Base-by-base conservation (phyloP, 2,329 filamentous ascomycete species). In the Fusarium robinianum region DNA sequence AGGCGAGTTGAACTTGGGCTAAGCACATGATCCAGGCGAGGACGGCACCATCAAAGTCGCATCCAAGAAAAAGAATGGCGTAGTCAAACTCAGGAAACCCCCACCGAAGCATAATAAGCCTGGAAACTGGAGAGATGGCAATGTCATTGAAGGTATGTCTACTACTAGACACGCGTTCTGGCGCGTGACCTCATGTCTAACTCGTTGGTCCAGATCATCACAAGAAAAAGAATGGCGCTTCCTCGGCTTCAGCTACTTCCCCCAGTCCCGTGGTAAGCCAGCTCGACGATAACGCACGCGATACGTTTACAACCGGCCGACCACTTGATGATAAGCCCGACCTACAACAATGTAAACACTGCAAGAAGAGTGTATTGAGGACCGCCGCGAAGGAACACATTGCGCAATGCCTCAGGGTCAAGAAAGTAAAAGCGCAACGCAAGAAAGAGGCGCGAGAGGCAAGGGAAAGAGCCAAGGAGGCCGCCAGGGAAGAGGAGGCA, bases 261-360 rank as follows among this genome's bases (percentile, higher is more conserved):
- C 79, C 79, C 1, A 73, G 74, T 4, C 78, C 81, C 1, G 72
- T 83, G 2, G 77, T 84, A 12, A 84, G 84, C 61, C 79, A 82
- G 39, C 79, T 96, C 37, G 88, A 95, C 60, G 84, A 90, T 48
- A 81, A 76, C 49, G 83, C 88, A 10, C 81, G 87, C 57, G 83
- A 89, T 48, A 87, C 87, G 5, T 96, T 96, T 67, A 77, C 83
- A 4, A 91, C 85, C 32, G 89, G 90, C 50, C 83, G 86, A 45
- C 90, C 90, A 0, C 78, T 95, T 56, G 85, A 90, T 58, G 91
- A 96, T 62, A 77, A 76, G 43, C 80, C 87, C 8, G 89, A 95
- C 52, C 79, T 89, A 8, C 84, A 94, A 36, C 79, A 87, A 56
- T 99, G 92, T 78, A 96, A 94, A 66, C 90, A 95, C 66, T 99